Percentiles rank a stretch among this genome's conserved stretches.
Conservation (phyloP, 192 early-diverging fungal species). For the Podila epicladia region DNA sequence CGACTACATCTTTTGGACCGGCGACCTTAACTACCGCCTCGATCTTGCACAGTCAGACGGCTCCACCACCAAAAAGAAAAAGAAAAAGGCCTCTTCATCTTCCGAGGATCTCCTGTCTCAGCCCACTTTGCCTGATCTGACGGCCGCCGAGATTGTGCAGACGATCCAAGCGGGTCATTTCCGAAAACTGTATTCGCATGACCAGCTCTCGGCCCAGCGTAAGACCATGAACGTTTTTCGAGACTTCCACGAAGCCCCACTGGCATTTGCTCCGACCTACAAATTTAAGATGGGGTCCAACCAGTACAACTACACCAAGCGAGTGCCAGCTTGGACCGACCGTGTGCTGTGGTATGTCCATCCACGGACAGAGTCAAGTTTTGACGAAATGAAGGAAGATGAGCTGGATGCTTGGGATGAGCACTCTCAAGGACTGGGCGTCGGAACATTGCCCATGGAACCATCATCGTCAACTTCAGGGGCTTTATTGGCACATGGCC, state of each 20-base stretch:
- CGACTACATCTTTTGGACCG: slow-evolving; percentile 50
- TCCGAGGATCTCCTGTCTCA: slow-evolving; percentile 28
- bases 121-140: slow-evolving; percentile 32
- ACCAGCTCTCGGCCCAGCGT: slow-evolving; percentile 51
- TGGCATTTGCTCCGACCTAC: slow-evolving; percentile 51
- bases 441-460: slow-evolving; percentile 20
- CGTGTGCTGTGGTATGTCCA: slow-evolving; percentile 47
- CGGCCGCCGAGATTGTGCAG: slow-evolving; percentile 34
- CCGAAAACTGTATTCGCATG: slow-evolving; percentile 40
- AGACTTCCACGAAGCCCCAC: slow-evolving; percentile 41
- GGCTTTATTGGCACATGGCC: background rate
- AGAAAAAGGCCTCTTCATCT: slow-evolving; percentile 17
- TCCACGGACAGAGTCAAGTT: slow-evolving; percentile 16
- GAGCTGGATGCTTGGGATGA: slow-evolving; percentile 50
- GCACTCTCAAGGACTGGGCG: slow-evolving; percentile 27
- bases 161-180: slow-evolving; percentile 22
- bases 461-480: background rate
- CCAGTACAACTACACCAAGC: slow-evolving; percentile 28
- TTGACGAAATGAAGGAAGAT: slow-evolving; percentile 27
- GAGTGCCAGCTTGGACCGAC: slow-evolving; percentile 51
- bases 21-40: slow-evolving; percentile 53
- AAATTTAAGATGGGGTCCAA: slow-evolving; percentile 44
- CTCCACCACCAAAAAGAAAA: slow-evolving; percentile 16
- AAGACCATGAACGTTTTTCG: slow-evolving; percentile 37
- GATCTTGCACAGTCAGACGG: slow-evolving; percentile 37